phyloP scores from a whole-genome alignment of 1,139 yeast genomes.

The Diutina scorzettiae region DNA sequence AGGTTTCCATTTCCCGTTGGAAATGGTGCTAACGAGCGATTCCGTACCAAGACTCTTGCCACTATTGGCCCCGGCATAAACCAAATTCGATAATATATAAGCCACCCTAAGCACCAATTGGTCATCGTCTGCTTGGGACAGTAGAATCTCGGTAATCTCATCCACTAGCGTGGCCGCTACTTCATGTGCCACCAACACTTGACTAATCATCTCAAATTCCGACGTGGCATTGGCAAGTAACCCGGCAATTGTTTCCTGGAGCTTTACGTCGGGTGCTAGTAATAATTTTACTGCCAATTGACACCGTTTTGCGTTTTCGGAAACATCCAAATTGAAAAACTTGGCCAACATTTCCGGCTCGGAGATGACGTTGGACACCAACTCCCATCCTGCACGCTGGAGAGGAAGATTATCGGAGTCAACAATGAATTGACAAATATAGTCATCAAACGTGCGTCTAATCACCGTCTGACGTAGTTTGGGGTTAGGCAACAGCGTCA shows the following conservation, averaged over 20 bases:
- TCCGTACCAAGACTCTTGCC: not conserved
- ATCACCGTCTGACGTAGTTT: conserved; percentile 23
- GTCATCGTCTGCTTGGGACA: conserved; percentile 16
- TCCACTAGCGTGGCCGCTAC: conserved; percentile 17
- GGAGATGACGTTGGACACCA: conserved; percentile 32
- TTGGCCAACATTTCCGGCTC: conserved; percentile 35
- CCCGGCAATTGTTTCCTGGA: conserved; percentile 34
- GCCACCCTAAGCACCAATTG: conserved; percentile 11
- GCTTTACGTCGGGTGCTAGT: conserved; percentile 21
- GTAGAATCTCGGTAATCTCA: conserved; percentile 16
- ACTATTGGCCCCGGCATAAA: conserved; percentile 14
- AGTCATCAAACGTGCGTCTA: conserved; percentile 21
- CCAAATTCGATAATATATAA: conserved; percentile 22
- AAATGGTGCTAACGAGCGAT: not conserved
- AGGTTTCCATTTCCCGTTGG: not conserved
- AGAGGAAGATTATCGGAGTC: conserved; percentile 25
- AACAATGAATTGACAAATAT: conserved; percentile 25
- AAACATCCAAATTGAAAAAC: conserved; percentile 33
- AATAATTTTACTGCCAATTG: conserved; percentile 26
- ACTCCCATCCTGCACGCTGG: conserved; percentile 36
- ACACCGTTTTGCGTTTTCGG: conserved; percentile 17
- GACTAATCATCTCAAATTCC: conserved; percentile 33
- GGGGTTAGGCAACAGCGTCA: conserved; percentile 19
- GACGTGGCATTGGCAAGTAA: conserved; percentile 38
- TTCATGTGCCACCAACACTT: conserved; percentile 17